Base-by-base conservation (phyloP, 1,139 yeast species). In the Magnusiomyces suaveolens region DNA sequence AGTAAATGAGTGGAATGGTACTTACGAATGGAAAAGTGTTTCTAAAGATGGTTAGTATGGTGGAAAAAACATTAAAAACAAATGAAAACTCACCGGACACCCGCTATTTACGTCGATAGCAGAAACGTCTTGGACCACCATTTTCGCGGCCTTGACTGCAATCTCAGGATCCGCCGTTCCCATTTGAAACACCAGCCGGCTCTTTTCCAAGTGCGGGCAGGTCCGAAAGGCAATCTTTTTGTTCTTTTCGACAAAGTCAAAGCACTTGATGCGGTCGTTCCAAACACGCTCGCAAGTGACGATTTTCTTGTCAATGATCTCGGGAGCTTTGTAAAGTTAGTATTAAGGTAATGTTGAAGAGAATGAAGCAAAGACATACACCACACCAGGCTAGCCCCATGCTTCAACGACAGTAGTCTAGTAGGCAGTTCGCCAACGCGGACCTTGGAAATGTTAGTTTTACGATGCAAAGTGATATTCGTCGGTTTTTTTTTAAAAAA, bases 351-450 rank as follows among this genome's bases (percentile, higher is more conserved):
- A 25, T 41, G 26, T 12, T 14, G 12, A 6, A 12, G 18, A 20
- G 12, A 29, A 41, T 25, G n/a, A 24, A 43, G 25, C 2, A 18
- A 23, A 32, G 3, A 57, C 62, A 41, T 58, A 25, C 84, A 80
- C 97, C 98, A 92, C 2, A 92, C 97, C 54, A 92, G 73, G 66
- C 90, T 97, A 0, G 96, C 96, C 0, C 97, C 97, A 66, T 87
- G 77, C 60, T 78, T 79, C 36, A 92, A 74, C 0, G 96, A 82
- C 62, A 90, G 68, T 12, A 90, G 74, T 53, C 98, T 75, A 16
- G 90, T 83, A 8, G 98, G 97, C 20, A 92, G 78, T 71, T 92
- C 98, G 16, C 97, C 95, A 49, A 92, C 86, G 48, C 98, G 77
- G 54, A 92, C 96, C 71, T 63, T 25, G 20, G 26, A 4, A 25